Conservation (phyloP, 257 asterid species). For the Thymus mandschuricus region DNA sequence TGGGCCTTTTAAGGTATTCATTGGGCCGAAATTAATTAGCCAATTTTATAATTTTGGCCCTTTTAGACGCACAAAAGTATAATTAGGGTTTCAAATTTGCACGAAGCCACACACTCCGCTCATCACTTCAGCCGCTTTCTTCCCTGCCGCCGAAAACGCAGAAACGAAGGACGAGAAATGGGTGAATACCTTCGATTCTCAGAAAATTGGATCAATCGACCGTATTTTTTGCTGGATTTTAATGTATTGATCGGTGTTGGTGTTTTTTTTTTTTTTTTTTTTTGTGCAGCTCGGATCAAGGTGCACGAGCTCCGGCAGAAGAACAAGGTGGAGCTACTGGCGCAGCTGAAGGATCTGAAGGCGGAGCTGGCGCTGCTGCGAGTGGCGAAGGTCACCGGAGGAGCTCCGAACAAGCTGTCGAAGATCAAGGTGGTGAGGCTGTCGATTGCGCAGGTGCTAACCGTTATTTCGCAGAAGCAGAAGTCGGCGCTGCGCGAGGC, state of each 20-base stretch:
- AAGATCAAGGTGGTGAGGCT: slow-evolving; percentile 67
- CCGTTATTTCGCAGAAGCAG: slow-evolving; percentile 71
- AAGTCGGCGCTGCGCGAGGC: slow-evolving; percentile 58
- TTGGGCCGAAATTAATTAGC: neutral
- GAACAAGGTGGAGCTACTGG: slow-evolving; percentile 50
- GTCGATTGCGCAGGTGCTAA: slow-evolving; percentile 67
- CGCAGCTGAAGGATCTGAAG: slow-evolving; percentile 61
- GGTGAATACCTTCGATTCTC: slow-evolving; percentile 14
- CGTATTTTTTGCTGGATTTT: neutral
- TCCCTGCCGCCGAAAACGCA: slow-evolving; percentile 22
- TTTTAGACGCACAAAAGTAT: too few relatives aligned
- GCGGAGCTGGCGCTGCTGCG: slow-evolving; percentile 61
- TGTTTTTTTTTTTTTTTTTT: too few relatives aligned
- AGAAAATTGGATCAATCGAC: neutral
- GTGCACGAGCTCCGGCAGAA: slow-evolving; percentile 69
- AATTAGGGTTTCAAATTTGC: slow-evolving; percentile 25
- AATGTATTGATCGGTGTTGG: neutral
- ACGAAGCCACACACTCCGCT: neutral
- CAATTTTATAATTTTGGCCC: too few relatives aligned
- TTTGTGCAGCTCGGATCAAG: slow-evolving; percentile 56
- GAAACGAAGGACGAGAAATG: slow-evolving; percentile 24
- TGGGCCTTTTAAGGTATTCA: too few relatives aligned
- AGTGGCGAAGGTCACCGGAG: slow-evolving; percentile 67
- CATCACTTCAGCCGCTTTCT: slow-evolving; percentile 18
- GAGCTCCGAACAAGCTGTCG: slow-evolving; percentile 70